Evolutionary conservation across 129 eudicot species (phyloP), one percentile per base, ranked within the genome.

Genomic region (Flaveria bidentis): DNA sequence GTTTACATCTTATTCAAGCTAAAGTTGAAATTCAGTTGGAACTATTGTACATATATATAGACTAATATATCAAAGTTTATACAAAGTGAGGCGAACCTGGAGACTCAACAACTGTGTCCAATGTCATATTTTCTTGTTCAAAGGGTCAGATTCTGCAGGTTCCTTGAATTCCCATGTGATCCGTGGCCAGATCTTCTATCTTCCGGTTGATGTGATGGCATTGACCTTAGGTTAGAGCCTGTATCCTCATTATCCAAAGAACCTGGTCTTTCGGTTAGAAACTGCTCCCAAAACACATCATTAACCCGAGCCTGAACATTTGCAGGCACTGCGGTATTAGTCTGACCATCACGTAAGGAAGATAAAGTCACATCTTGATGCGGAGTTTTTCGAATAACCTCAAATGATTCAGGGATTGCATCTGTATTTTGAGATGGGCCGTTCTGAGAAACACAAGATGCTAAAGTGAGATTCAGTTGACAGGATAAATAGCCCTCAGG

Each of bases 271-370:
- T 92, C 98, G 0, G 98, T 92, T 47, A 92, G 80, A 73, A 92
- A 92, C 83, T 92, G 98, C 79, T 92, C 98, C 98, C 98, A 92
- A 50, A 90, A 92, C 16, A 79, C 85, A 81, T 92, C 96, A 74
- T 92, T 92, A 63, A 90, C 96, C 71, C 88, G 83, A 25, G 83
- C 65, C 66, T 76, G 96, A 22, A 55, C 75, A 30, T 71, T 49
- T 69, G 86, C 76, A 52, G 86, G 84, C 39, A 20, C 87, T 56
- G 52, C 86, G 66, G 49, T 84, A 44, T 75, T 79, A 78, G 67
- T 60, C 14, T 80, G 78, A 2, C 55, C 76, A 45, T 75, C 78
- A 51, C 46, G 76, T 10, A 80, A 73, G 52, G 87, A 79, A 47
- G 89, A 78, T 61, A 79, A 22, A 73, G 50, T 45, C 50, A 67